Conservation (phyloP, 805 yeast genomes). For the Schizosaccharomyces pombe region DNA sequence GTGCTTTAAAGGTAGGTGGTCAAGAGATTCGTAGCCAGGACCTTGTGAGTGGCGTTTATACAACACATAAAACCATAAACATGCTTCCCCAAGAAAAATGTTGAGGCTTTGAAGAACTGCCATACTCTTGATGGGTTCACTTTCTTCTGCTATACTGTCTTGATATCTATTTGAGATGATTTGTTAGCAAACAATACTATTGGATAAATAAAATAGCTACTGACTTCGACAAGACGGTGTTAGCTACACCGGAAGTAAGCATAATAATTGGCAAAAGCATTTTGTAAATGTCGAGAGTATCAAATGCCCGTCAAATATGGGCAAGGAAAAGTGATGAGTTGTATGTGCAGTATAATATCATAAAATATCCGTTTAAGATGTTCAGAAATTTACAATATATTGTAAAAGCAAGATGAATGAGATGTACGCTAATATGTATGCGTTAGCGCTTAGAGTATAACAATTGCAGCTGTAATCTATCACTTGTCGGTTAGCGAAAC, state of each 20-base stretch:
- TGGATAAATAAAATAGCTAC: constrained; percentile 57
- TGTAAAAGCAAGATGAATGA: too few species aligned
- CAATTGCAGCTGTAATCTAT: too few species aligned
- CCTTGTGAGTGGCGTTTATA: neutral
- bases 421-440: too few species aligned
- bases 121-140: constrained; percentile 19
- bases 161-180: constrained; percentile 37
- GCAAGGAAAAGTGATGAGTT: too few species aligned
- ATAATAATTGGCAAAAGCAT: constrained; percentile 25
- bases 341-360: too few species aligned
- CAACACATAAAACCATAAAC: constrained; percentile 6
- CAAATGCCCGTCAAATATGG: too few species aligned
- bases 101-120: neutral
- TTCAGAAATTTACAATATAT: too few species aligned
- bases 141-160: constrained; percentile 36
- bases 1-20: constrained; percentile 11
- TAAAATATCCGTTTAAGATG: too few species aligned
- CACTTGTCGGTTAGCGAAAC: too few species aligned
- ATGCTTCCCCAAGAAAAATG: constrained; percentile 4
- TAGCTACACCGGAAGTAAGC: constrained; percentile 43
- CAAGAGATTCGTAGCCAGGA: neutral
- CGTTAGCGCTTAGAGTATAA: too few species aligned
- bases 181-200: constrained; percentile 8
- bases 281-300: neutral
- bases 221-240: constrained; percentile 46